Evolutionary conservation across 805 yeast genomes (phyloP), one percentile per base, ranked within the genome.

Genomic region (Metschnikowia hibisci): DNA sequence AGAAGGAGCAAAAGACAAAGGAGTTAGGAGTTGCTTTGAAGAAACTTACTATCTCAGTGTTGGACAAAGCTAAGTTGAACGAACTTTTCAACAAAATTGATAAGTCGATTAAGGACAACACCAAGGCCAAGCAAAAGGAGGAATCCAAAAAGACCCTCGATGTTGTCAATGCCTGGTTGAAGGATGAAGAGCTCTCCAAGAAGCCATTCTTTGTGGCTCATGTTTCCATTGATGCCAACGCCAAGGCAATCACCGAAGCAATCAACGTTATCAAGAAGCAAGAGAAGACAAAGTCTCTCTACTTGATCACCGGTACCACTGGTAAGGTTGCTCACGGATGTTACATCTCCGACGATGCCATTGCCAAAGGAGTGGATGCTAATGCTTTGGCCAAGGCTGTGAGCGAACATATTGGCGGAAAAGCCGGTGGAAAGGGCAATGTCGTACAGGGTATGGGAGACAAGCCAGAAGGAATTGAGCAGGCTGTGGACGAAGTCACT

Each of bases 341-440:
- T 62, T 93, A 82, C 68, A 74, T 93, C 39, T 79, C 91, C 2
- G 81, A 85, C 49, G 81, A 66, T 32, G 86, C 89, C 31, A 68
- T 83, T 51, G 73, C 72, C 35, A 76, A 81, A 60, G 89, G 89
- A 53, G 73, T 88, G 15, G 76, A 83, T 51, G 90, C 95, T 41
- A 76, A 82, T 45, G 89, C 79, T 23, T 75, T 89, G 53, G 95
- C 95, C 26, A 66, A 74, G 41, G 69, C 76, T 44, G 98, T 86
- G 34, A 72, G 90, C 34, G 67, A 71, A 29, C 71, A 74, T 56
- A 80, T 93, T 55, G 99, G 99, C 52, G 99, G 99, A 66, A 88
- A 85, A 66, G 95, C 96, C 45, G 99, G 99, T 70, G 99, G 99
- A 66, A 93, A 88, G 69, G 98, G 96, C 51, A 87, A 88, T 53